Conservation (phyloP, 2,329 filamentous ascomycete genomes). For the Microsporum audouinii region DNA sequence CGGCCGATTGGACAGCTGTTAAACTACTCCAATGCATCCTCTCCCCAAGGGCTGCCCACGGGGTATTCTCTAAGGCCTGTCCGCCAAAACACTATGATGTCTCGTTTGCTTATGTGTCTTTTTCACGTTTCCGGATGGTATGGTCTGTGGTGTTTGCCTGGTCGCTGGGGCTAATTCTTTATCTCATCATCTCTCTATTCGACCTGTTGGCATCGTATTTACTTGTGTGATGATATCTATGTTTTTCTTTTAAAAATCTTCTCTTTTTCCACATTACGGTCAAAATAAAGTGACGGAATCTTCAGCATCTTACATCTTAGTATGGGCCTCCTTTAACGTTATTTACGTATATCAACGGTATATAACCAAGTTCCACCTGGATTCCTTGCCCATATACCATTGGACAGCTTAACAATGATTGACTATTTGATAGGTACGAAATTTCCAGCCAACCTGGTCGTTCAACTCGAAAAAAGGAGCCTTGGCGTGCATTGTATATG, state of each 20-base stretch:
- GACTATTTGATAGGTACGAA: not conserved
- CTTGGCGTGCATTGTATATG: not conserved
- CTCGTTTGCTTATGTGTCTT: not conserved
- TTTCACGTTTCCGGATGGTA: not conserved
- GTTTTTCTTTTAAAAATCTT: not conserved
- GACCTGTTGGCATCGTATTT: not conserved
- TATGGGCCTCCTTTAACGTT: not conserved
- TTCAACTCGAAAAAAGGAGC: not conserved
- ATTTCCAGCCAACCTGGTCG: not conserved
- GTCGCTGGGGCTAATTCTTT: not conserved
- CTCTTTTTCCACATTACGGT: not conserved
- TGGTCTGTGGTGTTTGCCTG: not conserved
- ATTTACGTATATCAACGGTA: too few relatives aligned
- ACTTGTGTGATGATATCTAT: slow-evolving; percentile 2
- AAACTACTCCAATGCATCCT: not conserved
- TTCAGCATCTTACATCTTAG: not conserved
- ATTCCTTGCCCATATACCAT: too few relatives aligned
- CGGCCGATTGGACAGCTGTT: not conserved
- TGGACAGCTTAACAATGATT: too few relatives aligned
- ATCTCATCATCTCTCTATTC: not conserved
- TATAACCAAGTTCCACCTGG: too few relatives aligned
- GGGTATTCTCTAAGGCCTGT: not conserved
- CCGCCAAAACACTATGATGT: not conserved
- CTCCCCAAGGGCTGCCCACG: not conserved
- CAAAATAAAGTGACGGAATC: not conserved